These are phyloP conservation scores for Coemansia sp. DNA, from an alignment of 192 early-diverging fungal genomes.

Conservation along the genomic window DNA sequence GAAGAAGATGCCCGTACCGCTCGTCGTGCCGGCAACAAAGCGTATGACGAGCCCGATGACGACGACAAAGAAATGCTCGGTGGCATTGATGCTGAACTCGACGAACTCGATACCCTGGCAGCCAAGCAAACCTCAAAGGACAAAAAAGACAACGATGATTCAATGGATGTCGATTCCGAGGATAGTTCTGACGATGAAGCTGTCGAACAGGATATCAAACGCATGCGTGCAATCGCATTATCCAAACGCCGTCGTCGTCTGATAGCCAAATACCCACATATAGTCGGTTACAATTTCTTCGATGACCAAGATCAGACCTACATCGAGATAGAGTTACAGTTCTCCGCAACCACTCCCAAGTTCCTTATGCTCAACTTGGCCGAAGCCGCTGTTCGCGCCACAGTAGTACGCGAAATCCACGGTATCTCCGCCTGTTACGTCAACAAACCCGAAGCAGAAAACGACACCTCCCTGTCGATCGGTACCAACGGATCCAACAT, in stretches of 20 bases:
- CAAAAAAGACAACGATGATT: constrained; percentile 22
- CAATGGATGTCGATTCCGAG: constrained; percentile 35
- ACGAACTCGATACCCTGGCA: constrained; percentile 36
- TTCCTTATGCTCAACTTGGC: constrained; percentile 90
- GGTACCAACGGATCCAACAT: constrained; percentile 93
- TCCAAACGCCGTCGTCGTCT: constrained; percentile 58
- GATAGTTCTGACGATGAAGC: constrained; percentile 50
- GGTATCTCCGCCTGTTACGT: constrained; percentile 81
- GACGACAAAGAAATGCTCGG: constrained; percentile 69
- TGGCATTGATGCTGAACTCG: constrained; percentile 51
- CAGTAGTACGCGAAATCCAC: constrained; percentile 84
- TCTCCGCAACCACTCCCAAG: constrained; percentile 88
- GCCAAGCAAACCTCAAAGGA: constrained; percentile 8
- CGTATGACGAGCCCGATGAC: constrained; percentile 85
- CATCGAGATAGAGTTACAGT: constrained; percentile 71
- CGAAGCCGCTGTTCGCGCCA: constrained; percentile 70
- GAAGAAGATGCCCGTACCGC: constrained; percentile 68
- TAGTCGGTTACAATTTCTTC: constrained; percentile 59
- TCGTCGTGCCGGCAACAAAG: constrained; percentile 66
- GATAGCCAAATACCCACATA: constrained; percentile 60
- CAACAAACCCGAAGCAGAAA: constrained; percentile 75
- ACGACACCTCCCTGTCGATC: constrained; percentile 74
- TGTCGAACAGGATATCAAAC: constrained; percentile 48
- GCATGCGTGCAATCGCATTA: constrained; percentile 24
- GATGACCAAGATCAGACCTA: constrained; percentile 34